Percentiles rank a stretch among this genome's conserved stretches.
These are phyloP conservation scores for Zizania latifolia DNA, from an alignment of 176 grass and related monocot species.

Conservation along the genomic window DNA sequence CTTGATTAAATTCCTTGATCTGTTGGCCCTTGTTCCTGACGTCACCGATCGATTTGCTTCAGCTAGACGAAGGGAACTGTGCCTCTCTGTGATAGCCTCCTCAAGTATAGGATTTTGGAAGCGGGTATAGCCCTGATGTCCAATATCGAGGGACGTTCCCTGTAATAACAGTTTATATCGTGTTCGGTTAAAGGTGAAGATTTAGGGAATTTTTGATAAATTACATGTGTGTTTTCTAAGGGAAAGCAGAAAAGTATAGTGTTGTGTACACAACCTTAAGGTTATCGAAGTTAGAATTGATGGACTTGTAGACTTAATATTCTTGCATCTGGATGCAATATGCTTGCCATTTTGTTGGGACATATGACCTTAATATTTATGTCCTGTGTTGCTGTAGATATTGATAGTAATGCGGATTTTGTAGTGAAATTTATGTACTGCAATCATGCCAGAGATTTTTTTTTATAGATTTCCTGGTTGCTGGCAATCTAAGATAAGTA, in stretches of 20 bases:
- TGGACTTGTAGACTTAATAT: not conserved
- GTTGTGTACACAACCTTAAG: not conserved
- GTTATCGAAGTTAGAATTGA: not conserved
- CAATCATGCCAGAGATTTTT: not conserved
- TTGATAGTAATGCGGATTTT: not conserved
- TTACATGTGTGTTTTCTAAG: no score
- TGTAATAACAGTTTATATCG: not conserved
- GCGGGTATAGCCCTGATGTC: not conserved
- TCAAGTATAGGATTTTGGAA: no score
- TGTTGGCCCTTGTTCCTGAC: no score
- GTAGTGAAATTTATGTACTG: no score
- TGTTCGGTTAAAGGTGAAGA: no score
- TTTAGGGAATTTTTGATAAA: no score
- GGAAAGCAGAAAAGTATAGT: not conserved
- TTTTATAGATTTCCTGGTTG: not conserved
- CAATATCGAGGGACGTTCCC: no score
- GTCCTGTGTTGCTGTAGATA: not conserved
- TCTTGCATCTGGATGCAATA: not conserved
- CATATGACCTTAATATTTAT: not conserved
- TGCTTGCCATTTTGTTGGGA: not conserved
- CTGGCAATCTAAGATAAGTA: not conserved
- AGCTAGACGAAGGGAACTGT: no score
- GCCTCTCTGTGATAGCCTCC: no score
- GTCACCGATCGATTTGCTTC: no score
- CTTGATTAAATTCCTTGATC: not conserved